phyloP scores from a whole-genome alignment of 2,329 filamentous ascomycete genomes.

The Fusarium concolor region DNA sequence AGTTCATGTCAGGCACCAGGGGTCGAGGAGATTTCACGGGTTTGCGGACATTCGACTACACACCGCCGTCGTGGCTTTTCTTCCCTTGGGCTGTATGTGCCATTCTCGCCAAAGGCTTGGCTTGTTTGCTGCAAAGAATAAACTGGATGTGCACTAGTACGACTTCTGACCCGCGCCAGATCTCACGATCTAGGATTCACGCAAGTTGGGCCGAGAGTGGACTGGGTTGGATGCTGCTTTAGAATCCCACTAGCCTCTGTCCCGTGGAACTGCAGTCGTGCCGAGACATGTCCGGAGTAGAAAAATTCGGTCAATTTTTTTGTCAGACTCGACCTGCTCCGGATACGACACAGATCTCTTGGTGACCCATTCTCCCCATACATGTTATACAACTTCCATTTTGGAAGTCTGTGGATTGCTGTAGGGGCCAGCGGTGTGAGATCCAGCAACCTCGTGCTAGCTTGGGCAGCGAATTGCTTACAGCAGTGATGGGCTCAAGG shows the following conservation, averaged over 20 bases:
- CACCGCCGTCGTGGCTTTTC: conserved; percentile 38
- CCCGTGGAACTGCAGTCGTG: conserved; percentile 25
- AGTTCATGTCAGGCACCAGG: conserved; percentile 21
- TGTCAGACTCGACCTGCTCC: conserved; percentile 3
- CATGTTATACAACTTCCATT: conserved; percentile 27
- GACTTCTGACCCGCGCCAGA: conserved; percentile 34
- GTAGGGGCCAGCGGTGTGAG: conserved; percentile 12
- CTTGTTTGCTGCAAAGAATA: conserved; percentile 31
- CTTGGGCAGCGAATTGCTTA: conserved; percentile 7
- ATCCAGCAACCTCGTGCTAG: conserved; percentile 10
- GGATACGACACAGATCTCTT: conserved; percentile 13
- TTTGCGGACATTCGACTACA: conserved; percentile 28
- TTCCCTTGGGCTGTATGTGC: not conserved
- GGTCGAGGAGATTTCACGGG: conserved; percentile 28
- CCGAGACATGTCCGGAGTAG: conserved; percentile 37
- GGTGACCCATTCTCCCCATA: conserved; percentile 18
- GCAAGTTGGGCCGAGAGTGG: conserved; percentile 36
- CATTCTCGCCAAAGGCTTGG: conserved; percentile 30
- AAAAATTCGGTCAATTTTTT: conserved; percentile 7
- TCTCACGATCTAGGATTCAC: conserved; percentile 42
- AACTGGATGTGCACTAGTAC: conserved; percentile 34
- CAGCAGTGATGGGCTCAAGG: not conserved
- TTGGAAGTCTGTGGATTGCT: conserved; percentile 26
- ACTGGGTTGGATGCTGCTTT: conserved; percentile 16
- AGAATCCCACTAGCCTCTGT: conserved; percentile 23